phyloP scores from a whole-genome alignment of 2,329 filamentous ascomycete species.

The Cercospora sp. region DNA sequence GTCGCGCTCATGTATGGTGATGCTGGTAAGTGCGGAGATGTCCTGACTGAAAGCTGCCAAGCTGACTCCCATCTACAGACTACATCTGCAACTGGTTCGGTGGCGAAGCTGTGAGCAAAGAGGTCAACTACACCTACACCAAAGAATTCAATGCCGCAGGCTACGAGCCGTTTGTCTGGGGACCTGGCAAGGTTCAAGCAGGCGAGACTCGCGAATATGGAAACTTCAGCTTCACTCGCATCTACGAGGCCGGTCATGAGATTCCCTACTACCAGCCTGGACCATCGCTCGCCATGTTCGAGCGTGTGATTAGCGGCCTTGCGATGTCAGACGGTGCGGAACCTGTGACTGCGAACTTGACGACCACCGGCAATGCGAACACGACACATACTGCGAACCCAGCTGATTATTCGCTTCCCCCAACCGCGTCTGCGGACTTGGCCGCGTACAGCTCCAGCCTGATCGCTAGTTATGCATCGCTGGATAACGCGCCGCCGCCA shows the following conservation, averaged over 20 bases:
- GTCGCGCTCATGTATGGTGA: slow-evolving; percentile 51
- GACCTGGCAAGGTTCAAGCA: slow-evolving; percentile 49
- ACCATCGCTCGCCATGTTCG: slow-evolving; percentile 52
- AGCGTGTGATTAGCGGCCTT: slow-evolving; percentile 49
- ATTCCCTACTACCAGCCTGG: slow-evolving; percentile 56
- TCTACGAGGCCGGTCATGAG: slow-evolving; percentile 53
- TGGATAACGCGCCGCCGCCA: slow-evolving; percentile 15
- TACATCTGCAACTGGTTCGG: slow-evolving; percentile 52
- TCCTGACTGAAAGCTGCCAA: background rate
- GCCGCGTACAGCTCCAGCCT: slow-evolving; percentile 19
- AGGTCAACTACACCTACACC: slow-evolving; percentile 41
- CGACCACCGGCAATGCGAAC: slow-evolving; percentile 39
- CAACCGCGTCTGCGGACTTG: slow-evolving; percentile 23
- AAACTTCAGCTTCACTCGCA: slow-evolving; percentile 52
- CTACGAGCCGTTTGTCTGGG: slow-evolving; percentile 48
- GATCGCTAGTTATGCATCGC: slow-evolving; percentile 16
- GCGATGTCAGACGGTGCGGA: slow-evolving; percentile 54
- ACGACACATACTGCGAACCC: slow-evolving; percentile 45
- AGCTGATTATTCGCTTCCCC: slow-evolving; percentile 30
- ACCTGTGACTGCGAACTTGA: slow-evolving; percentile 40
- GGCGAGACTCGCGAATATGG: slow-evolving; percentile 56
- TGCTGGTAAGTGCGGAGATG: slow-evolving; percentile 32
- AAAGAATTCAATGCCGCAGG: slow-evolving; percentile 48
- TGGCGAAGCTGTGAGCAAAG: slow-evolving; percentile 43
- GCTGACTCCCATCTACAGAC: slow-evolving; percentile 29